These are phyloP conservation scores for Galerina marginata DNA, from an alignment of 768 basidiomycete genomes.

Conservation along the genomic window DNA sequence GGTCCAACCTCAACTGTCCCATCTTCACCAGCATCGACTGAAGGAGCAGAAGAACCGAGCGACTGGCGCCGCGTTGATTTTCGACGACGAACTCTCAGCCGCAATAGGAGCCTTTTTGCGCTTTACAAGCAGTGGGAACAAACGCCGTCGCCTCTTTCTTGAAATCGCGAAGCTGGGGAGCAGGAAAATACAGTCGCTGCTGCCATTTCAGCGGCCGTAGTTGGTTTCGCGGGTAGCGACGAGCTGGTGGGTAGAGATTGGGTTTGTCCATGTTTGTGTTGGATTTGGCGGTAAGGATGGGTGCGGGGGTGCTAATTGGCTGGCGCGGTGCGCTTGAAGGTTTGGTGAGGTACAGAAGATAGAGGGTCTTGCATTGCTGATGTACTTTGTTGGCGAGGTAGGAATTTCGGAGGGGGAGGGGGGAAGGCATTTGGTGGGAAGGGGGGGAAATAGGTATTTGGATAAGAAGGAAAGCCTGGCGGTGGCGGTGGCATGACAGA, in stretches of 20 bases:
- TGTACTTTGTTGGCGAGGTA: conserved; percentile 57
- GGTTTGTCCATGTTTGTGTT: conserved; percentile 13
- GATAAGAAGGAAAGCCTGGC: conserved; percentile 32
- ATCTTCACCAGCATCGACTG: conserved; percentile 32
- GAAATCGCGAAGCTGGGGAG: conserved; percentile 87
- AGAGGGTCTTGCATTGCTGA: conserved; percentile 77
- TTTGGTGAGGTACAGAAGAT: conserved; percentile 75
- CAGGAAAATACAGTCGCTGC: conserved; percentile 82
- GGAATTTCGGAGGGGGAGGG: conserved; percentile 70
- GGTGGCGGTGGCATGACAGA: conserved; percentile 30
- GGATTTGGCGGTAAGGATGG: conserved; percentile 53
- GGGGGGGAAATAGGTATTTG: conserved; percentile 32
- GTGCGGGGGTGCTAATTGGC: conserved; percentile 40
- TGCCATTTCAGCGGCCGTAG: conserved; percentile 41
- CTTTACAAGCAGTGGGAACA: conserved; percentile 79
- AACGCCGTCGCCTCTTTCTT: conserved; percentile 96
- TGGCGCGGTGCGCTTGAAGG: conserved; percentile 76
- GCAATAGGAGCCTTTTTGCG: conserved; percentile 61
- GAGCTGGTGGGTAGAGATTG: conserved; percentile 30
- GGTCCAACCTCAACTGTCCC: conserved; percentile 30
- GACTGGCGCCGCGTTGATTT: conserved; percentile 72
- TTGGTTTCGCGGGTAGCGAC: conserved; percentile 41
- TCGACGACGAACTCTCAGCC: conserved; percentile 33
- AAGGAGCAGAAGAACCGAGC: conserved; percentile 36
- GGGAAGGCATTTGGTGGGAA: conserved; percentile 35